Base-by-base conservation (phyloP, 345 rosid genomes). In the Ceriops zippeliana region DNA sequence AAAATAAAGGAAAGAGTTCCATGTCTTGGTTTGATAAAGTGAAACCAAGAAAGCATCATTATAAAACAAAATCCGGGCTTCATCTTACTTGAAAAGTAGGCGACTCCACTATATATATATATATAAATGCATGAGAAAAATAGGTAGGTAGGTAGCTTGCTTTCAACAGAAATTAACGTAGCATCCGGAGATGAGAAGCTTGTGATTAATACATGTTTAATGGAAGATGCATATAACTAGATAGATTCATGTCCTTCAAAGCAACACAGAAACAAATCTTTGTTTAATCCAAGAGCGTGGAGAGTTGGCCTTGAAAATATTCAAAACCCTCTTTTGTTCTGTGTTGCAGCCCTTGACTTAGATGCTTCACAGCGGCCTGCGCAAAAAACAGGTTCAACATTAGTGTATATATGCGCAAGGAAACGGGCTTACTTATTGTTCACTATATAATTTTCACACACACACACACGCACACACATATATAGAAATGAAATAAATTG, bases 331-430 rank as follows among this genome's bases (percentile, higher is more conserved):
- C 83, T 79, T 57, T 83, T 83, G 69, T 85, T 70, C 38, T 59
- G 69, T 7, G 79, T 52, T 53, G 81, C 69, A 26, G 83, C 47
- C 85, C 85, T 77, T 72, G 86, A 60, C 80, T 67, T 59, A 78
- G 73, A 61, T 70, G 83, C 78, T 80, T 85, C 78, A 70, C 84
- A 30, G 80, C 52, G 63, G 58, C 81, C 91, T 87, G 79, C 57
- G 17, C 26, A 6, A 63, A 65, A 66, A 22, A 10, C 7, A 1
- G 7, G 31, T 27, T 68, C 53, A 3, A 75, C 24, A 20, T 1
- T 59, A 56, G 6, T n/a, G 28, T 8, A 22, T 38, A 7, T 1
- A 10, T 38, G 47, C 47, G 15, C 9, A 38, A 38, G 15, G 47
- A 38, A 38, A 38, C 3, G 47, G 47, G 16, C 47, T 38, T 10